Evolutionary conservation across 2,329 filamentous ascomycete genomes (phyloP).

Genomic region (Teratosphaeriaceae sp.): DNA sequence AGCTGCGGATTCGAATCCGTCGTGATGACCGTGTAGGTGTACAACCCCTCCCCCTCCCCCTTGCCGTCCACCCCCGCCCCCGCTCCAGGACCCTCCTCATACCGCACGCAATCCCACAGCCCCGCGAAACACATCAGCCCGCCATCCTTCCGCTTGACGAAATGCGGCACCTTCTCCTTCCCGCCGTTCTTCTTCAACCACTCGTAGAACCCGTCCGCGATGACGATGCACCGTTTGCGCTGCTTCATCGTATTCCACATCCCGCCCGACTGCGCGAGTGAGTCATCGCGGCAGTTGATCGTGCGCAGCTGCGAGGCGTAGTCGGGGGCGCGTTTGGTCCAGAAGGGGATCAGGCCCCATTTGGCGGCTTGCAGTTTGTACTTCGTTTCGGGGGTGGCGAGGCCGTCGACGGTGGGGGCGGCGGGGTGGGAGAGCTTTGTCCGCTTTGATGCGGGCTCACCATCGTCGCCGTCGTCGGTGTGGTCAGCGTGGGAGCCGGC

Average conservation of each 20-base stretch:
- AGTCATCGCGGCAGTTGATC: conserved; percentile 93
- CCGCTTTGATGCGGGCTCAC: conserved; percentile 19
- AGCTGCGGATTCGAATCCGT: conserved; percentile 79
- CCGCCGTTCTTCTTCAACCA: conserved; percentile 76
- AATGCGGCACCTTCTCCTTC: conserved; percentile 81
- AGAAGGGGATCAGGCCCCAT: conserved; percentile 92
- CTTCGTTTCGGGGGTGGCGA: conserved; percentile 36
- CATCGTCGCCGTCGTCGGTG: conserved; percentile 17
- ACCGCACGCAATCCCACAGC: conserved; percentile 81
- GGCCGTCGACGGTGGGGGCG: conserved; percentile 12
- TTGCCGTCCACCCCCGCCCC: too few relatives aligned
- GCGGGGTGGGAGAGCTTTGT: conserved; percentile 16
- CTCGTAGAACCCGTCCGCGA: conserved; percentile 93
- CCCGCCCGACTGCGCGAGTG: conserved; percentile 64
- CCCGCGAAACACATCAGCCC: conserved; percentile 84
- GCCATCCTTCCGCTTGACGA: conserved; percentile 72
- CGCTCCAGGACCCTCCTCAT: conserved; percentile 65
- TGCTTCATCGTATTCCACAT: conserved; percentile 94
- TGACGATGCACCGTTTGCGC: conserved; percentile 76
- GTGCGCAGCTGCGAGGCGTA: conserved; percentile 75
- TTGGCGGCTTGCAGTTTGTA: conserved; percentile 92
- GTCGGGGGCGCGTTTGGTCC: conserved; percentile 79
- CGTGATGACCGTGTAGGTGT: conserved; percentile 92
- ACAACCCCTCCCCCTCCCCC: conserved; percentile 62
- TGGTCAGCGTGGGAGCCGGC: conserved; percentile 32